phyloP scores from a whole-genome alignment of 768 basidiomycete genomes.

The Gloeopeniophorella convolvens region DNA sequence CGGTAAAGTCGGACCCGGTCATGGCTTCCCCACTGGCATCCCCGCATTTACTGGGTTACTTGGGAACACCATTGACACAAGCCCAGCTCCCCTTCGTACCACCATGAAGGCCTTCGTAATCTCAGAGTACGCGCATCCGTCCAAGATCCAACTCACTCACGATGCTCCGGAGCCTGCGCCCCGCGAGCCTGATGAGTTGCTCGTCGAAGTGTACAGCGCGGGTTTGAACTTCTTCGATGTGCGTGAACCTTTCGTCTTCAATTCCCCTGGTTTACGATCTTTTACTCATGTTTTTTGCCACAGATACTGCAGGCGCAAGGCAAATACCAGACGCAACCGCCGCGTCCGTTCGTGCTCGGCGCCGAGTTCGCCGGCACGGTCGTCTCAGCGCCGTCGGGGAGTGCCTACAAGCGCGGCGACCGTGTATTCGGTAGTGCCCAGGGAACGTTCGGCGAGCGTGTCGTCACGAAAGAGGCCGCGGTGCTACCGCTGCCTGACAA shows the following conservation, averaged over 20 bases:
- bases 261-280: not conserved
- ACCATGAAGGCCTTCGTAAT: conserved; percentile 78
- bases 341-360: conserved; percentile 81
- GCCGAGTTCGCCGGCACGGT: conserved; percentile 82
- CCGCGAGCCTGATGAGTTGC: conserved; percentile 31
- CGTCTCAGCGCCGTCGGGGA: conserved; percentile 76
- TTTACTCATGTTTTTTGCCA: not conserved
- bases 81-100: no score
- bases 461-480: conserved; percentile 44
- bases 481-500: conserved; percentile 65
- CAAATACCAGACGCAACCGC: conserved; percentile 80
- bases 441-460: conserved; percentile 76
- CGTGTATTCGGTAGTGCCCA: conserved; percentile 80
- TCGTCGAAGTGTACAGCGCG: conserved; percentile 48
- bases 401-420: conserved; percentile 75
- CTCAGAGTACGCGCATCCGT: conserved; percentile 49
- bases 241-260: conserved; percentile 4
- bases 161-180: conserved; percentile 37
- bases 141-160: conserved; percentile 32
- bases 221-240: conserved; percentile 47
- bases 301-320: conserved; percentile 85
- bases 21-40: no score
- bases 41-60: not conserved
- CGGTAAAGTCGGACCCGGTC: no score
- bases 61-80: not conserved